Evolutionary conservation across 495 filamentous ascomycete species (phyloP).

Genomic region (Penicillium parvum): DNA sequence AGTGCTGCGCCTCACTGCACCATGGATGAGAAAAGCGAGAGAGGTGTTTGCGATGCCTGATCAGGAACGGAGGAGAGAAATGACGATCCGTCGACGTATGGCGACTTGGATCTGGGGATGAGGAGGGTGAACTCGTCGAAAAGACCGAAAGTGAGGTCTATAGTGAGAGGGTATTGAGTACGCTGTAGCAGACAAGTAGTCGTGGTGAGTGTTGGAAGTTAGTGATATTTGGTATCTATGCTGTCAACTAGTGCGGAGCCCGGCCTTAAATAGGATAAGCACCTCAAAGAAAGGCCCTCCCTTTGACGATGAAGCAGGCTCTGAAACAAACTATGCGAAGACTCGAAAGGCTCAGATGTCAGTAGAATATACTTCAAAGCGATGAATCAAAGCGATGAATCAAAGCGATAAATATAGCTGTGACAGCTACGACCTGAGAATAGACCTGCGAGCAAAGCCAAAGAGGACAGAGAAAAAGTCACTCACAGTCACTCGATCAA

Average conservation of each 20-base stretch:
- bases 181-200: background rate
- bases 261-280: background rate
- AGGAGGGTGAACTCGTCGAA: background rate
- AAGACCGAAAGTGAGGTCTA: background rate
- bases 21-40: too few relatives aligned
- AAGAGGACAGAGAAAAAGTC: background rate
- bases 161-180: background rate
- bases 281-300: background rate
- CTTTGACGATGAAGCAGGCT: background rate
- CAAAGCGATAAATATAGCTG: background rate
- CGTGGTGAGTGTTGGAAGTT: background rate
- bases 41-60: too few relatives aligned
- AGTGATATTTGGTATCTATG: background rate
- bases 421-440: background rate
- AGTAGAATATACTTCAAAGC: background rate
- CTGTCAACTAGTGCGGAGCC: background rate
- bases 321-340: background rate
- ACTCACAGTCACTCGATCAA: too few relatives aligned
- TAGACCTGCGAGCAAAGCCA: background rate
- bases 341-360: background rate
- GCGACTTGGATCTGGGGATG: too few relatives aligned
- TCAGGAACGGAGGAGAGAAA: too few relatives aligned
- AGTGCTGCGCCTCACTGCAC: too few relatives aligned
- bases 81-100: too few relatives aligned
- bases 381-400: background rate